Base-by-base conservation (phyloP, 331 rosid genomes). In the Saraca asoca region DNA sequence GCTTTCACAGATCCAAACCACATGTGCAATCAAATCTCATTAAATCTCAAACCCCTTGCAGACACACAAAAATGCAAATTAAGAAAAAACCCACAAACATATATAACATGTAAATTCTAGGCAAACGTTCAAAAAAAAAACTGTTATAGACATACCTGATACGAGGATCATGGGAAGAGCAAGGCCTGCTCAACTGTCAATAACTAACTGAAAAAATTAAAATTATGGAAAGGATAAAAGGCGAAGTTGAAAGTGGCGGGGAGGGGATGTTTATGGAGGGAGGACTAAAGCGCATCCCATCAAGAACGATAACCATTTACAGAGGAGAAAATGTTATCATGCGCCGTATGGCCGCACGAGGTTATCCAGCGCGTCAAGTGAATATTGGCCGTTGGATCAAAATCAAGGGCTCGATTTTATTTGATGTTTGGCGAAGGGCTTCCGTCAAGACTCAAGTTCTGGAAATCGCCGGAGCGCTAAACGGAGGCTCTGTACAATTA, bases 231-330 rank as follows among this genome's bases (percentile, higher is more conserved):
- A 43, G 49, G 35, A 64, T 53, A 12, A 35, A 35, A 57, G 67
- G 65, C n/a, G 50, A 13, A 48, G 73, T 48, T 50, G 56, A 78
- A 81, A 82, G 29, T 76, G 82, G 85, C 81, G 88, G 81, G 86
- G 68, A 66, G 65, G 10, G 43, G 43, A 39, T 7, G 74, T 10
- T 73, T 14, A 54, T 44, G 69, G 33, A 35, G 66, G 68, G 70
- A 73, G 72, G 83, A 74, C 77, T 38, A 85, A 58, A 77, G 88
- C 86, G 91, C 88, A 82, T 85, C 69, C 82, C 68, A 12, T 43
- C 49, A 14, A 43, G 49, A 43, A 11, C 49, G 49, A 12, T 43
- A 43, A 43, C 49, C 49, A 43, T 10, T 43, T 43, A 12, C 49
- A 43, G 49, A 43, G 49, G 0, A 43, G 14, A 5, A 12, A 43